Percentiles rank a stretch among this genome's conserved stretches.
phyloP scores from a whole-genome alignment of 2,329 filamentous ascomycete genomes.

The Trichoderma asperellum region DNA sequence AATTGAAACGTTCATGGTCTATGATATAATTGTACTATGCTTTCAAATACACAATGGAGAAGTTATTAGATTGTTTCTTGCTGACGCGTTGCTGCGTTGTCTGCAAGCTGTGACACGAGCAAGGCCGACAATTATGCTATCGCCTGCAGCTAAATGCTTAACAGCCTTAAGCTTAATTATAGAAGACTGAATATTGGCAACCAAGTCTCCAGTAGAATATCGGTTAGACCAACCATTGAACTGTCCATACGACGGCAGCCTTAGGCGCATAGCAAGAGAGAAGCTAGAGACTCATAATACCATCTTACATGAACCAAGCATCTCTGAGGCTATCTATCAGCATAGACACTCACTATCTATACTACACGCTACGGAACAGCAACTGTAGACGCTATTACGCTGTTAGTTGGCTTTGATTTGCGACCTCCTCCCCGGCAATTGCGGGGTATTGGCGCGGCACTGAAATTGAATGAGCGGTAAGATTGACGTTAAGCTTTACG shows the following conservation, averaged over 20 bases:
- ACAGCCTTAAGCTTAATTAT: background rate
- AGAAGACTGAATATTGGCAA: background rate
- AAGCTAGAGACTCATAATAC: background rate
- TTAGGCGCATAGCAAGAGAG: background rate
- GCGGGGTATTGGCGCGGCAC: no score
- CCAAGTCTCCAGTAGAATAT: background rate
- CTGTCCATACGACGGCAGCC: background rate
- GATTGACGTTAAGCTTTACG: background rate
- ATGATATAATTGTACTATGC: background rate
- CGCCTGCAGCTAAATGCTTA: background rate
- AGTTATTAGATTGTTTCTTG: background rate
- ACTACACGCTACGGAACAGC: no score
- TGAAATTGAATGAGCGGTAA: background rate
- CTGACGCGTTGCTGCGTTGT: background rate
- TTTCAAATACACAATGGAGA: background rate
- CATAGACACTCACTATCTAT: no score
- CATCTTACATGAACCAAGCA: background rate
- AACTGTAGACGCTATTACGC: background rate
- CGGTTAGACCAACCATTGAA: background rate
- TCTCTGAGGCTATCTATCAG: no score
- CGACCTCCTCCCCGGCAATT: background rate
- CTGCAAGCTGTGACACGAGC: background rate
- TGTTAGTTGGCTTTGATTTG: background rate
- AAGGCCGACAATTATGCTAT: background rate
- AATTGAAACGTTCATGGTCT: background rate